Evolutionary conservation across 345 rosid genomes (phyloP), one percentile per base, ranked within the genome.

Genomic region (Rhizophora mangle): DNA sequence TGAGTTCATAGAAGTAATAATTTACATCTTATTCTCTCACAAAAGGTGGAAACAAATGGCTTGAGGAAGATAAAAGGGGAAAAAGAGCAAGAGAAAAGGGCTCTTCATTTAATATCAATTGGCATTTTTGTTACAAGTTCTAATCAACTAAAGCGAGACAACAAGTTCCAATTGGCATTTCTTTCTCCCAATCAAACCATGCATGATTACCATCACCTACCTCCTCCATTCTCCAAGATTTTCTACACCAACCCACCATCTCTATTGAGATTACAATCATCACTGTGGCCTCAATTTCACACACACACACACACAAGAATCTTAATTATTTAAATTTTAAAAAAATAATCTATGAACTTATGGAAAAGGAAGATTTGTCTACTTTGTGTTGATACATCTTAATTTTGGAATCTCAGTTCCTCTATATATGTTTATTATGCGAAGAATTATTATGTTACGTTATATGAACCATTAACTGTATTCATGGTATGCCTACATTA

Each of bases 131-230:
- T 31, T 20, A 53, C 8, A 22, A 39, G 3, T 52, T 21, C 2
- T 36, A 57, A 57, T 8, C 16, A 22, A n/a, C 16, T 4, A 61
- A 61, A 37, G 43, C 43, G 9, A 37, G 43, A 37, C 10, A 37
- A 37, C 2, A 8, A 1, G 43, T 8, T 24, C 24, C 24, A 37
- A 37, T 11, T 37, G 24, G 24, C 1, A 6, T 27, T 6, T 20
- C 8, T 6, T 18, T n/a, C 68, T 6, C n/a, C 52, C 63, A 55
- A 68, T 56, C 4, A 24, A 32, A 7, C 69, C 16, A 22, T 47
- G 63, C 72, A 74, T 78, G 53, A 81, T 78, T 72, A 63, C 75
- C 51, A 13, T 29, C 76, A 74, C 75, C 77, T 6, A 72, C 13
- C 24, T 2, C 57, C 26, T 53, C 57, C 3, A 20, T 8, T 39